Percentiles rank a stretch among this genome's conserved stretches.
Evolutionary conservation across 345 rosid genomes (phyloP).

Genomic region (Tarenaya hassleriana): DNA sequence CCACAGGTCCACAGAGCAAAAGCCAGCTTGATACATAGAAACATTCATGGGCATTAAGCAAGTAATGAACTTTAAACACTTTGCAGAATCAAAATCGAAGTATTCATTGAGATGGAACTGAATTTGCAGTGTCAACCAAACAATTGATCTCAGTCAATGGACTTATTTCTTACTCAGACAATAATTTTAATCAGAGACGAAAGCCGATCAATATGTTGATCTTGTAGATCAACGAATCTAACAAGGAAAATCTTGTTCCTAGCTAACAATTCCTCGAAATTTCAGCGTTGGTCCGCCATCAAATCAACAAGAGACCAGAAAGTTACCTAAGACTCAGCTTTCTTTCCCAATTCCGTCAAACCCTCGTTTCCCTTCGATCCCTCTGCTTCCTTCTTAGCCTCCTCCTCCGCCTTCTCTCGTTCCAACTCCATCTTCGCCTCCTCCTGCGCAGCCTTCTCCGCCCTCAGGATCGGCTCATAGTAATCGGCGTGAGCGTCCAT

Average conservation of each 20-base stretch:
- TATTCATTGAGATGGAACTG: slow-evolving; percentile 2
- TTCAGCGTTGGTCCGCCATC: slow-evolving; percentile 6
- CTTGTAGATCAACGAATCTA: slow-evolving; percentile 2
- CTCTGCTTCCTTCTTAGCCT: slow-evolving; percentile 18
- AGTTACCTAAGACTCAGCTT: slow-evolving; percentile 9
- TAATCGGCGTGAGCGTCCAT: slow-evolving; percentile 74
- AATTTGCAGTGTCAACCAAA: too few species aligned
- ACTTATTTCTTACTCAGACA: slow-evolving; percentile 16
- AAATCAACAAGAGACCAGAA: slow-evolving; percentile 1
- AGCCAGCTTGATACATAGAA: not conserved
- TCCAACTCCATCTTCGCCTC: slow-evolving; percentile 42
- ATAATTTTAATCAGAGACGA: slow-evolving; percentile 4
- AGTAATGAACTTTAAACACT: slow-evolving; percentile 12
- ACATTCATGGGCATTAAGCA: slow-evolving; percentile 10
- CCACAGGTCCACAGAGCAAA: not conserved
- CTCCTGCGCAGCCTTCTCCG: slow-evolving; percentile 69
- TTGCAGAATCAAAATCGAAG: not conserved
- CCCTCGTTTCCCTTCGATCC: slow-evolving; percentile 1
- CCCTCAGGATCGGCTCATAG: slow-evolving; percentile 69
- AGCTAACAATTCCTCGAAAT: not conserved
- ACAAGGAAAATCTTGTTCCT: slow-evolving; percentile 5
- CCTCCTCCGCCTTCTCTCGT: slow-evolving; percentile 29
- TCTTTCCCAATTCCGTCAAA: not conserved
- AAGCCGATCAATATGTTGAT: slow-evolving; percentile 17
- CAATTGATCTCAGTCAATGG: slow-evolving; percentile 13